Percentiles rank a stretch among this genome's conserved stretches.
phyloP scores from a whole-genome alignment of 2,329 filamentous ascomycete genomes.

The Trichoderma sp. region DNA sequence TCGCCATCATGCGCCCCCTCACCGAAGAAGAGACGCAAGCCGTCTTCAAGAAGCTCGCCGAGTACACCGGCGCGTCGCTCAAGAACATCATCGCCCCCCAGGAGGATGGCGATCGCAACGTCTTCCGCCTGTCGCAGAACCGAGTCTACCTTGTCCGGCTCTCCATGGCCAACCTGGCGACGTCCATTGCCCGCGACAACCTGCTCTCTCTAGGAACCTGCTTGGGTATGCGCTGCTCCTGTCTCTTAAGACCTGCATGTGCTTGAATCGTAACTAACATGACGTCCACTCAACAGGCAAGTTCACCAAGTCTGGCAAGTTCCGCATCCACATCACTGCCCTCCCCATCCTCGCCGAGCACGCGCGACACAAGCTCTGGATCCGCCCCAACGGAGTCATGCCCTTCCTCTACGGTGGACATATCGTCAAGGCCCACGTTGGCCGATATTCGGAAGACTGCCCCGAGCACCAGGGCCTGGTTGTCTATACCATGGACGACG shows the following conservation, averaged over 20 bases:
- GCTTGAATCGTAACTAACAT: not conserved
- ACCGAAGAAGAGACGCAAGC: constrained; percentile 79
- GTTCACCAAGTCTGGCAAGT: constrained; percentile 96
- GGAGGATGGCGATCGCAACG: constrained; percentile 74
- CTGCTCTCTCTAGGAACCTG: constrained; percentile 88
- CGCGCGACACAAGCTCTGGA: constrained; percentile 95
- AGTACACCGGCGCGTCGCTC: constrained; percentile 85
- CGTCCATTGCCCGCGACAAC: constrained; percentile 77
- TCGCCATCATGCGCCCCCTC: constrained; percentile 68
- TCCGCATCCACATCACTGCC: constrained; percentile 87
- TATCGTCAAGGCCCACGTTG: constrained; percentile 71
- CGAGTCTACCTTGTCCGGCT: constrained; percentile 92
- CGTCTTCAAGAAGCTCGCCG: constrained; percentile 88
- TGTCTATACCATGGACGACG: constrained; percentile 90
- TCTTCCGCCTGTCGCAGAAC: constrained; percentile 80
- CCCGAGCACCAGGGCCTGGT: constrained; percentile 92
- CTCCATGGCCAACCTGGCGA: constrained; percentile 87
- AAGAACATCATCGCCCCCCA: constrained; percentile 80
- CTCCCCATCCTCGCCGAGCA: constrained; percentile 87
- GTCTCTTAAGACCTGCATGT: too few relatives aligned
- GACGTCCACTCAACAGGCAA: constrained; percentile 60
- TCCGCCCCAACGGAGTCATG: constrained; percentile 96
- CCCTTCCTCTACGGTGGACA: constrained; percentile 95
- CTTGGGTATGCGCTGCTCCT: constrained; percentile 53
- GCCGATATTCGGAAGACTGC: constrained; percentile 85